Evolutionary conservation across 2,329 filamentous ascomycete genomes (phyloP), one percentile per base, ranked within the genome.

Genomic region (Colletotrichum viniferum): DNA sequence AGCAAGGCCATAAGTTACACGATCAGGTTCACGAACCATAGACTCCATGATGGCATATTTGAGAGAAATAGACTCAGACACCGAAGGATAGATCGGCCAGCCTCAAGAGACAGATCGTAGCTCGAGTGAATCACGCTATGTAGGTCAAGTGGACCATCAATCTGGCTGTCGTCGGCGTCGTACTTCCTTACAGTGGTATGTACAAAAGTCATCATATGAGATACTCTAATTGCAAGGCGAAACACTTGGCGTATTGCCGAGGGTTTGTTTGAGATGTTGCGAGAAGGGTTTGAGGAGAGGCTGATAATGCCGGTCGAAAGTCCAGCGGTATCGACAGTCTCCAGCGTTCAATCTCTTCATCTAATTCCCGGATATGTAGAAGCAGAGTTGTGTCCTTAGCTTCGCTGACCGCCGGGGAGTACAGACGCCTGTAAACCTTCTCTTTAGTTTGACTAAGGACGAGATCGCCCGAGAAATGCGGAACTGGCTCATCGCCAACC

Each of bases 301-400:
- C 28, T 7, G 71, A 74, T 2, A 71, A 36, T 4, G 48, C 58
- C 3, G 76, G 77, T 4, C 76, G 73, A 5, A 78, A 74, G 12
- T 73, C 62, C 2, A 28, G 3, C 1, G 74, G 78, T 2, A 83
- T 68, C 0, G 80, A 79, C n/a, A 82, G 56, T 7, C 82, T 77
- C 82, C 82, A 83, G n/a, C 75, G 74, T 63, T 83, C 82, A 21
- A 83, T 77, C n/a, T 83, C 81, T 26, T 82, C 77, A 7, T 83
- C 82, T 2, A 83, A 62, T 26, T 81, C 77, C 6, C 82, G 79
- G 63, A 83, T 80, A 4, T 77, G 73, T 0, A 78, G 66, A 1
- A 82, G 69, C 1, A 82, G 4, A 3, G 28, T 68, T 30, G 21
- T 70, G 4, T 73, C 71, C 5, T 26, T 38, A 18, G 55, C 26